phyloP scores from a whole-genome alignment of 352 stramenopile species.

The Globisporangium solare region DNA sequence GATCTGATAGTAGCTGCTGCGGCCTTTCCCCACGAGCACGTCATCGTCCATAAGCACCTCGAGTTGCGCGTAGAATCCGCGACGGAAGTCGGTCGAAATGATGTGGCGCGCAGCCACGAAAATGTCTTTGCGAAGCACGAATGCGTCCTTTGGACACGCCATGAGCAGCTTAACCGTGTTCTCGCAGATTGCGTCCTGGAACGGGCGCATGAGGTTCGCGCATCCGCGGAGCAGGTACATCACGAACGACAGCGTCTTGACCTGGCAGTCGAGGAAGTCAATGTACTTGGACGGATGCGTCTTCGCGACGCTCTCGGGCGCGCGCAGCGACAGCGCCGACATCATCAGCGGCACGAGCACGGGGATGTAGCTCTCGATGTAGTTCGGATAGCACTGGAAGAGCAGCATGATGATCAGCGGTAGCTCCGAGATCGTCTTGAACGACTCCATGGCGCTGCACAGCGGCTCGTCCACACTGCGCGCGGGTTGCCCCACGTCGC shows the following conservation, averaged over 20 bases:
- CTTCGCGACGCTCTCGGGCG: conserved; percentile 52
- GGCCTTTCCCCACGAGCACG: conserved; percentile 88
- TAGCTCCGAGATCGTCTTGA: conserved; percentile 95
- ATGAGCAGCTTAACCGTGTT: conserved; percentile 94
- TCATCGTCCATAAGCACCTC: conserved; percentile 96
- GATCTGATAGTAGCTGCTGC: conserved; percentile 87
- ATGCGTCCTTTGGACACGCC: conserved; percentile 93
- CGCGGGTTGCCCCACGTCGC: conserved; percentile 11
- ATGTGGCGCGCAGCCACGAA: conserved; percentile 96
- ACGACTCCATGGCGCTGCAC: conserved; percentile 87
- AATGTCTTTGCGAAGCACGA: conserved; percentile 94
- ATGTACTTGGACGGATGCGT: conserved; percentile 69
- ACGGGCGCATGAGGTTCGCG: conserved; percentile 91
- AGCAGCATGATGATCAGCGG: conserved; percentile 98
- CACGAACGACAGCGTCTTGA: conserved; percentile 98
- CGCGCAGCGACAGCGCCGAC: conserved; percentile 85
- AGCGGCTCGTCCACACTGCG: conserved; percentile 41
- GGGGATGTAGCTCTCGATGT: conserved; percentile 94
- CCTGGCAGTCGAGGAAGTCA: conserved; percentile 94
- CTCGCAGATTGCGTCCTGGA: conserved; percentile 92
- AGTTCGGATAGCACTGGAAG: conserved; percentile 97
- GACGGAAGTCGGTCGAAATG: conserved; percentile 96
- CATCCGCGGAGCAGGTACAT: conserved; percentile 95
- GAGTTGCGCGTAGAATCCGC: conserved; percentile 93
- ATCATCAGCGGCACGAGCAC: conserved; percentile 98